phyloP scores from a whole-genome alignment of 2,329 filamentous ascomycete species.

The Diaporthe humulicola region DNA sequence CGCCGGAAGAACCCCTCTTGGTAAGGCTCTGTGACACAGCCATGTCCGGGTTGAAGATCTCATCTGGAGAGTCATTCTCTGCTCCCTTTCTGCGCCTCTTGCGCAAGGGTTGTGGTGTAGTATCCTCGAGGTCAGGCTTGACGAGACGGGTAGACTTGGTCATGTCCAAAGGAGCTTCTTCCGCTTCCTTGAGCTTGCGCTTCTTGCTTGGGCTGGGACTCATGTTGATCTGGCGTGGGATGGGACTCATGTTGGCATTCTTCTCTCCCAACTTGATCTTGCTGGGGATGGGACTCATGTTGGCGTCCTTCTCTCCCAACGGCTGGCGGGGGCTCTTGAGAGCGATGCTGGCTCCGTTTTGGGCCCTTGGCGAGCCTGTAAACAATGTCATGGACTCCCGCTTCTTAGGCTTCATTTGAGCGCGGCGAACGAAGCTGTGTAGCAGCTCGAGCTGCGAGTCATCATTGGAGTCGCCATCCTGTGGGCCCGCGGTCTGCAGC shows the following conservation, averaged over 20 bases:
- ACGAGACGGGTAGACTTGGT: slow-evolving; percentile 41
- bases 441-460: slow-evolving; percentile 53
- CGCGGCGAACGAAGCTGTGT: slow-evolving; percentile 51
- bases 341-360: slow-evolving; percentile 34
- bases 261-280: slow-evolving; percentile 53
- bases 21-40: slow-evolving; percentile 34
- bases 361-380: slow-evolving; percentile 48
- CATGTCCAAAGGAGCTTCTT: slow-evolving; percentile 40
- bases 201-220: slow-evolving; percentile 56
- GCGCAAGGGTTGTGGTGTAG: slow-evolving; percentile 46
- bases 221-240: slow-evolving; percentile 53
- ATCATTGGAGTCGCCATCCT: slow-evolving; percentile 41
- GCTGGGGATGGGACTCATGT: slow-evolving; percentile 53
- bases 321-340: slow-evolving; percentile 45
- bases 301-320: slow-evolving; percentile 51
- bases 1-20: slow-evolving; percentile 11
- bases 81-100: slow-evolving; percentile 48
- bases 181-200: slow-evolving; percentile 48
- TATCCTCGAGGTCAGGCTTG: slow-evolving; percentile 46
- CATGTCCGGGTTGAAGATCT: slow-evolving; percentile 46
- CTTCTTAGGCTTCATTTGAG: slow-evolving; percentile 44
- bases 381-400: slow-evolving; percentile 46
- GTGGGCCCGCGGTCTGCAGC: neutral
- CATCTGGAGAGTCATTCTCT: slow-evolving; percentile 42
- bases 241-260: slow-evolving; percentile 54